These are phyloP conservation scores for Lentinula novae-zelandiae DNA, from an alignment of 1,284 basidiomycete species.

Conservation along the genomic window DNA sequence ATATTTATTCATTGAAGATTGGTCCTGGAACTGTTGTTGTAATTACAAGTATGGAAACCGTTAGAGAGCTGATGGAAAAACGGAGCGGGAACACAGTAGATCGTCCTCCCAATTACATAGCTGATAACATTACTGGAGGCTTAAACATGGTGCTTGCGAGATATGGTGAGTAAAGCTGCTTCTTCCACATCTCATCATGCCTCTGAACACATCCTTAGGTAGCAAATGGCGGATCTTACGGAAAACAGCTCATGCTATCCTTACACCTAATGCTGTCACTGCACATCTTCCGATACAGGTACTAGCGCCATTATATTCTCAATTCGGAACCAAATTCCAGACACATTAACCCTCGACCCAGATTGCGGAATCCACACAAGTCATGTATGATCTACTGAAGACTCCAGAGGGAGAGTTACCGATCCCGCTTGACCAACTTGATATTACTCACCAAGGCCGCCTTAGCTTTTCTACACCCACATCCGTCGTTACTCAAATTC, in stretches of 20 bases:
- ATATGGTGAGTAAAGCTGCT: slow-evolving; percentile 20
- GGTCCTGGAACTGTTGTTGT: slow-evolving; percentile 23
- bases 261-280: slow-evolving; percentile 24
- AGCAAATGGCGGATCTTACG: slow-evolving; percentile 24
- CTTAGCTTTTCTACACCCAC: slow-evolving; percentile 25
- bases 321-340: too few species aligned
- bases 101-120: slow-evolving; percentile 23
- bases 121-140: slow-evolving; percentile 21
- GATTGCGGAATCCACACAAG: slow-evolving; percentile 27
- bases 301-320: too few species aligned
- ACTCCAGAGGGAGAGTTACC: slow-evolving; percentile 20
- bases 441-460: too few species aligned
- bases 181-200: not conserved
- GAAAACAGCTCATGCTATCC: slow-evolving; percentile 23
- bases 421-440: not conserved
- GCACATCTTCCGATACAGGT: slow-evolving; percentile 23
- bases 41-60: slow-evolving; percentile 23
- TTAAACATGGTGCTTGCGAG: slow-evolving; percentile 21
- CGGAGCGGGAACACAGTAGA: slow-evolving; percentile 22
- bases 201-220: slow-evolving; percentile 15
- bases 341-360: slow-evolving; percentile 5
- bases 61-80: slow-evolving; percentile 26
- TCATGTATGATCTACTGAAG: slow-evolving; percentile 28
- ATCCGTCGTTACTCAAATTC: slow-evolving; percentile 26
- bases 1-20: slow-evolving; percentile 23